Conservation (phyloP, 129 eudicot genomes). For the Gnaphalium uliginosum region DNA sequence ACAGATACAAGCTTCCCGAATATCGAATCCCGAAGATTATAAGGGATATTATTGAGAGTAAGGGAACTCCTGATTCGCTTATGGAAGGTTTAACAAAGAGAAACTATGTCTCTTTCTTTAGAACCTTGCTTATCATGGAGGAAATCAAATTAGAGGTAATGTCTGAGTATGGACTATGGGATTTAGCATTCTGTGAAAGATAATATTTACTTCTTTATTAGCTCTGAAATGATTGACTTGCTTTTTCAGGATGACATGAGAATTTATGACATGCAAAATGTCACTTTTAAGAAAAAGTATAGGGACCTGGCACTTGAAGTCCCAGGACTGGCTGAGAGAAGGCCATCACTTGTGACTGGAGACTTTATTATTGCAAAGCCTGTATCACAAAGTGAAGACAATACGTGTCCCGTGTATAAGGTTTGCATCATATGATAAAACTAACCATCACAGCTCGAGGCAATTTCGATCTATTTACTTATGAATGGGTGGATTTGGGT, state of each 20-base stretch:
- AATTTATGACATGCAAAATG: conserved; percentile 70
- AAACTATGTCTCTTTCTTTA: conserved; percentile 61
- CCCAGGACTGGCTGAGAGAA: conserved; percentile 88
- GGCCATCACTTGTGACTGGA: conserved; percentile 74
- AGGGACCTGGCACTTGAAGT: conserved; percentile 69
- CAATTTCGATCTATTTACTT: neutral
- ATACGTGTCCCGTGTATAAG: conserved; percentile 37
- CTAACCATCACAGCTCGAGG: neutral
- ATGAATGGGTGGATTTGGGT: neutral
- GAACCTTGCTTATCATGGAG: conserved; percentile 62
- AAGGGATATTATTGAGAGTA: conserved; percentile 47
- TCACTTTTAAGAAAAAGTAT: conserved; percentile 41
- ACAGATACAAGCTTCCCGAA: conserved; percentile 41
- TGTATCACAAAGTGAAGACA: conserved; percentile 37
- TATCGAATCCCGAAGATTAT: conserved; percentile 60
- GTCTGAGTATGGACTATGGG: neutral
- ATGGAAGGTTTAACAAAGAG: conserved; percentile 48
- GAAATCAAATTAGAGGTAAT: conserved; percentile 79
- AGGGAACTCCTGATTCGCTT: conserved; percentile 53
- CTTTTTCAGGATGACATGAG: conserved; percentile 66
- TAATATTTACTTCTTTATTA: neutral
- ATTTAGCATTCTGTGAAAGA: neutral
- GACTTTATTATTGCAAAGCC: conserved; percentile 61
- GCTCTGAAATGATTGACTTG: conserved; percentile 21
- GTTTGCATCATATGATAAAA: conserved; percentile 35